Evolutionary conservation across 345 rosid species (phyloP).

Genomic region (Melaleuca quinquenervia): DNA sequence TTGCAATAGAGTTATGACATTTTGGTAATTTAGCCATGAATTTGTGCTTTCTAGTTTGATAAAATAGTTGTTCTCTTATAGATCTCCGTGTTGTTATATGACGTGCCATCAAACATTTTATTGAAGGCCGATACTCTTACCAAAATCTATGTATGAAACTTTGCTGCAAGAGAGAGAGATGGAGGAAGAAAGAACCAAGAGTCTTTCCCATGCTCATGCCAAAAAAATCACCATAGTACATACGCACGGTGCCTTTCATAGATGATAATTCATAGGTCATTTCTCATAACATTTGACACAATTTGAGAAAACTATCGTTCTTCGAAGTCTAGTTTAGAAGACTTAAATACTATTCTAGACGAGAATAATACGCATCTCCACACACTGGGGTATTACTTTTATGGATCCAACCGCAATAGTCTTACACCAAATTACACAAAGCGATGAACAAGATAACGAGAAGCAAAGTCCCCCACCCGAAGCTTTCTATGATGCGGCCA

Average conservation of each 20-base stretch:
- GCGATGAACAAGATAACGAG: slow-evolving; percentile 23
- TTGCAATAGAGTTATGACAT: too few species aligned
- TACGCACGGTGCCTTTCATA: too few species aligned
- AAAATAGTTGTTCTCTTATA: background rate
- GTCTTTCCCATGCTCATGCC: too few species aligned
- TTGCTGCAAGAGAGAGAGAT: background rate
- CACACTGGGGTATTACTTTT: background rate
- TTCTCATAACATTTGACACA: background rate
- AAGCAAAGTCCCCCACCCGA: slow-evolving; percentile 24
- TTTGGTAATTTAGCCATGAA: background rate
- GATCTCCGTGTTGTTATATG: background rate
- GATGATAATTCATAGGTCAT: background rate
- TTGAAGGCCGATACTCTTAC: background rate
- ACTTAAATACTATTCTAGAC: background rate
- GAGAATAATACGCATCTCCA: background rate
- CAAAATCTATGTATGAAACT: background rate
- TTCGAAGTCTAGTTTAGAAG: background rate
- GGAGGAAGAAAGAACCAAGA: too few species aligned
- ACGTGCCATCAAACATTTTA: background rate
- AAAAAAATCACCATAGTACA: too few species aligned
- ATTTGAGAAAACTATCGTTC: background rate
- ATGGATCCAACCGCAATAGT: background rate
- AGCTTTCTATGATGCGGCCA: slow-evolving; percentile 13
- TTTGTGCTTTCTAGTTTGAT: background rate
- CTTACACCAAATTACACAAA: slow-evolving; percentile 9